Percentiles rank a stretch among this genome's conserved stretches.
Evolutionary conservation across 129 eudicot genomes (phyloP).

Genomic region (Helichrysum umbraculigerum): DNA sequence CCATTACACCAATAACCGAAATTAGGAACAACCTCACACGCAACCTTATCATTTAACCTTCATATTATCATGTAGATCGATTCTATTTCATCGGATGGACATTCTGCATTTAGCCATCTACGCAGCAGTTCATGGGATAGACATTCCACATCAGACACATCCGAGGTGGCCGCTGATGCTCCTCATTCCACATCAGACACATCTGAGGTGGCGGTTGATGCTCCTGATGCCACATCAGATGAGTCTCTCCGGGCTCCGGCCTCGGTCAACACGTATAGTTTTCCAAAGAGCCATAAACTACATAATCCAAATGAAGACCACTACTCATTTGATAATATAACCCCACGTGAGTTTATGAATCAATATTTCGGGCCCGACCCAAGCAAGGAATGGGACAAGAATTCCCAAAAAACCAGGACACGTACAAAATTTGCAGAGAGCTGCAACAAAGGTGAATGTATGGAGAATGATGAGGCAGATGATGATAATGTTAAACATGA

Average conservation of each 20-base stretch:
- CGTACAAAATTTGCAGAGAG: slow-evolving; percentile 45
- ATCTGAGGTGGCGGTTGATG: slow-evolving; percentile 39
- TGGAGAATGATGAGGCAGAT: slow-evolving; percentile 38
- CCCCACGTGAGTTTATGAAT: slow-evolving; percentile 56
- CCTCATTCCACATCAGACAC: slow-evolving; percentile 28
- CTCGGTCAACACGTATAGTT: slow-evolving; percentile 34
- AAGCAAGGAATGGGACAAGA: slow-evolving; percentile 55
- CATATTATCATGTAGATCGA: slow-evolving; percentile 23
- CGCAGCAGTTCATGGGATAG: slow-evolving; percentile 44
- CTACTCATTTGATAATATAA: slow-evolving; percentile 56
- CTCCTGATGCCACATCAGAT: slow-evolving; percentile 31
- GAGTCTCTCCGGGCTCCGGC: slow-evolving; percentile 41
- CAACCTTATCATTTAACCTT: not conserved
- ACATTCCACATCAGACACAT: slow-evolving; percentile 34
- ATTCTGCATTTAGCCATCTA: not conserved
- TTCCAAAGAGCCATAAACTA: slow-evolving; percentile 26
- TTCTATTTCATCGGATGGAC: slow-evolving; percentile 16
- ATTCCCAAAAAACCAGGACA: slow-evolving; percentile 30
- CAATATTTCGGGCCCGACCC: slow-evolving; percentile 68
- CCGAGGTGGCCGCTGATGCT: slow-evolving; percentile 40
- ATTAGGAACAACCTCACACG: slow-evolving; percentile 15
- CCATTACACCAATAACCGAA: not conserved
- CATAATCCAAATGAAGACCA: slow-evolving; percentile 52
- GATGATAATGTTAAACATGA: slow-evolving; percentile 22
- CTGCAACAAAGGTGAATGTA: slow-evolving; percentile 59